Base-by-base conservation (phyloP, 108 stramenopile species). In the Cyclotella choctawhatcheeana region DNA sequence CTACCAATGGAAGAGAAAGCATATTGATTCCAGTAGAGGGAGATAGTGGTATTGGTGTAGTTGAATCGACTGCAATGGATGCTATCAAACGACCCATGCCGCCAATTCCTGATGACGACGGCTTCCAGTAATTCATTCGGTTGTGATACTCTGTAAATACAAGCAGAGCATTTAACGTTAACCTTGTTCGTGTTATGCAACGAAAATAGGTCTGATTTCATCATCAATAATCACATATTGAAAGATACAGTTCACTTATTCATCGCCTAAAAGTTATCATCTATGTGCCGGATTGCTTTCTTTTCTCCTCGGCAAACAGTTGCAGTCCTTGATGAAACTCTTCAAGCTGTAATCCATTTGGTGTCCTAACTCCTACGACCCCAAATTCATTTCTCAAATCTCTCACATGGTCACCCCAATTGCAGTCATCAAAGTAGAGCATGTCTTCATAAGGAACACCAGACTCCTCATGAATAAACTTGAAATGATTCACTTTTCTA, bases 371-470 rank as follows among this genome's bases (percentile, higher is more conserved):
- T 0, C 88, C 81, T 5, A 82, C 58, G 1, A 89, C 85, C n/a
- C 85, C 85, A 54, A 76, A 81, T 20, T 52, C 40, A 35, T 48
- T 50, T 24, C 70, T 33, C n/a, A 89, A 58, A 44, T 79, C 72
- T 12, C 64, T 77, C n/a, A 82, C 84, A 64, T 89, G 86, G 76
- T 91, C 88, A 20, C 80, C 85, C 88, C 90, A 91, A 73, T 85
- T 87, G 60, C 90, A 89, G 47, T 84, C 83, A 25, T 81, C 88
- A 73, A 89, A 92, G 44, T 89, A 92, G 27, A 92, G 35, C 81
- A 86, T 89, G 25, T 88, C 77, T 0, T 73, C 59, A 45, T 86
- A 91, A 3, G 76, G 75, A 2, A 91, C 72, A 51, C 63, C 82
- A 16, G 76, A 74, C 60, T 82, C 71, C 16, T 89, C 63, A 32